These are phyloP conservation scores for Edaphochlamys debaryana DNA, from an alignment of 139 green algal species.

Conservation along the genomic window DNA sequence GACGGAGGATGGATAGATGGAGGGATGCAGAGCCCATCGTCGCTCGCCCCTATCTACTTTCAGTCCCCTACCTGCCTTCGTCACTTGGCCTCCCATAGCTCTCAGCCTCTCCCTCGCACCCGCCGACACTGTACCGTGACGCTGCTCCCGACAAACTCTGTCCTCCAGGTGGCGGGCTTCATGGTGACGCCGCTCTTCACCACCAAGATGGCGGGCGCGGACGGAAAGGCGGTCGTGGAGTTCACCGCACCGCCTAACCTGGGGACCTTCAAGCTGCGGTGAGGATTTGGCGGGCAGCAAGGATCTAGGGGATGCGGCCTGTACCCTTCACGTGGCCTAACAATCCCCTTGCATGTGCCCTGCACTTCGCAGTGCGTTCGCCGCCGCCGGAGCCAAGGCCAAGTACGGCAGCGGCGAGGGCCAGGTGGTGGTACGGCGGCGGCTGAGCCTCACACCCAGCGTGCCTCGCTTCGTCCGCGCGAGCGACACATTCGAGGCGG, in stretches of 20 bases:
- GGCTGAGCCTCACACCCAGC: slow-evolving; percentile 60
- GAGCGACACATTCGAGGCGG: slow-evolving; percentile 63
- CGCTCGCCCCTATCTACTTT: too few relatives aligned
- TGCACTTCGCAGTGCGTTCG: slow-evolving; percentile 20
- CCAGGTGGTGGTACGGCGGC: slow-evolving; percentile 54
- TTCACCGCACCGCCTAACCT: slow-evolving; percentile 57
- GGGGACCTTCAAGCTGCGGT: slow-evolving; percentile 43
- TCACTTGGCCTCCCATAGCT: too few relatives aligned
- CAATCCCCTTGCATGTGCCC: too few relatives aligned
- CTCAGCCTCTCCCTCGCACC: neutral
- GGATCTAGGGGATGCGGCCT: too few relatives aligned
- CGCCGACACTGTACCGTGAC: neutral
- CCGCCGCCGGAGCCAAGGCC: neutral
- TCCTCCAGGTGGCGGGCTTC: slow-evolving; percentile 11
- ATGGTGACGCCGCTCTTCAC: slow-evolving; percentile 51
- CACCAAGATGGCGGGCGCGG: neutral
- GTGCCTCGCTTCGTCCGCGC: slow-evolving; percentile 65
- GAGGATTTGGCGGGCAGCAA: too few relatives aligned
- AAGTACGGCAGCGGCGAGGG: slow-evolving; percentile 58
- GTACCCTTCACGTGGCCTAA: too few relatives aligned
- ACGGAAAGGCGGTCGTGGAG: slow-evolving; percentile 10
- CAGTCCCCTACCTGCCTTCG: too few relatives aligned
- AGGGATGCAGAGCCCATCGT: too few relatives aligned
- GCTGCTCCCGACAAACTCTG: too few relatives aligned
- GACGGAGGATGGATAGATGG: too few relatives aligned